phyloP scores from a whole-genome alignment of 2,329 filamentous ascomycete species.

The Dactylellina drechsleri region DNA sequence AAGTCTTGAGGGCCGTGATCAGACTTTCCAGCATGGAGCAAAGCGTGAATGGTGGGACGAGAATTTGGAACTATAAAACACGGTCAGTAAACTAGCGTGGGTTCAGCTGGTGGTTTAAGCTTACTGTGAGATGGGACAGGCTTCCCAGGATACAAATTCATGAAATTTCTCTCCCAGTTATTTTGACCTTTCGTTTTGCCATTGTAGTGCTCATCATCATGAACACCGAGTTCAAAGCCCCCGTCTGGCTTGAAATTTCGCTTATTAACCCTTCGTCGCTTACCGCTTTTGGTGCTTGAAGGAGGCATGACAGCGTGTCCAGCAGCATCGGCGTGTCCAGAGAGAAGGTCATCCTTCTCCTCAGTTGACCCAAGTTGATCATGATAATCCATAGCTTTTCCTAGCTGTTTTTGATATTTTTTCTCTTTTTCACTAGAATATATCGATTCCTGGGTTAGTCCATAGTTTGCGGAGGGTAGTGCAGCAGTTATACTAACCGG shows the following conservation, averaged over 20 bases:
- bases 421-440: conserved; percentile 4
- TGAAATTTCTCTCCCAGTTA: conserved; percentile 24
- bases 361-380: neutral
- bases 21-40: conserved; percentile 26
- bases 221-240: neutral
- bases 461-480: neutral
- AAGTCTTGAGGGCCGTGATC: conserved; percentile 30
- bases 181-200: conserved; percentile 5
- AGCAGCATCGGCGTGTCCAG: neutral
- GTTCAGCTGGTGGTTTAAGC: neutral
- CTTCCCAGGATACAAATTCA: neutral
- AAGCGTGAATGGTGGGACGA: neutral
- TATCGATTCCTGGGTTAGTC: neutral
- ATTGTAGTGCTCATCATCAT: neutral
- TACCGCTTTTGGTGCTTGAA: neutral
- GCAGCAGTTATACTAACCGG: conserved; percentile 12
- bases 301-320: too few relatives aligned
- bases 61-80: conserved; percentile 26
- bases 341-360: neutral
- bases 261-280: neutral
- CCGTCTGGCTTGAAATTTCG: neutral
- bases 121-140: conserved; percentile 21
- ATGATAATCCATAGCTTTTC: neutral
- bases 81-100: neutral
- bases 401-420: neutral